Percentiles rank a stretch among this genome's conserved stretches.
Evolutionary conservation across 2,329 filamentous ascomycete genomes (phyloP).

Genomic region (Ciborinia camelliae): DNA sequence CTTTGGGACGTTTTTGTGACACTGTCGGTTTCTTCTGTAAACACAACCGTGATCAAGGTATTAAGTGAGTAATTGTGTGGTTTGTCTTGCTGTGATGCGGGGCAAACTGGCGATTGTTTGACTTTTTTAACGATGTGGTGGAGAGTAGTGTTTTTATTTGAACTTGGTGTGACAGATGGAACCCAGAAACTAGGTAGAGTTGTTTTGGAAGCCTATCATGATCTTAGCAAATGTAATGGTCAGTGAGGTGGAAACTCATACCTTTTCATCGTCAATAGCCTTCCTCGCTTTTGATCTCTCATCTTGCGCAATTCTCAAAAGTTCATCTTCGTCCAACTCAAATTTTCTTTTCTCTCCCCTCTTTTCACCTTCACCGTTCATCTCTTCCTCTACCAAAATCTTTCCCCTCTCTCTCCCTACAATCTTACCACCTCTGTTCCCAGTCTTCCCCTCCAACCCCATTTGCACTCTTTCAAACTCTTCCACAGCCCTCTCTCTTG

Average conservation of each 20-base stretch:
- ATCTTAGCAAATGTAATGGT: constrained; percentile 5
- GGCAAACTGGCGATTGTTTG: constrained; percentile 72
- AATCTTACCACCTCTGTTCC: constrained; percentile 37
- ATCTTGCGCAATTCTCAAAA: constrained; percentile 64
- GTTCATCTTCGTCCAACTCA: constrained; percentile 72
- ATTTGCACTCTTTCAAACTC: constrained; percentile 86
- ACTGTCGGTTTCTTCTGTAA: constrained; percentile 65
- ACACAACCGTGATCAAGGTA: constrained; percentile 70
- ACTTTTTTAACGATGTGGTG: constrained; percentile 55
- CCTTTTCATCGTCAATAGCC: constrained; percentile 70
- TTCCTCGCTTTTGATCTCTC: constrained; percentile 68
- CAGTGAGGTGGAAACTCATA: constrained; percentile 34
- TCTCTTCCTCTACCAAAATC: constrained; percentile 42
- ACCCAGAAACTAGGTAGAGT: constrained; percentile 89
- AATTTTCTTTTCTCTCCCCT: constrained; percentile 68
- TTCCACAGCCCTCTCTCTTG: constrained; percentile 63
- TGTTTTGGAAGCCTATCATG: constrained; percentile 54
- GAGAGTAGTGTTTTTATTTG: constrained; percentile 55
- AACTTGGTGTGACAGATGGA: constrained; percentile 72
- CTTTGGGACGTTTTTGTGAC: constrained; percentile 46
- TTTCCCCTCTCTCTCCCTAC: constrained; percentile 44
- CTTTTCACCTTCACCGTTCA: constrained; percentile 31
- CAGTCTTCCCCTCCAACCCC: constrained; percentile 49
- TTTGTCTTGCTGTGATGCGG: constrained; percentile 62
- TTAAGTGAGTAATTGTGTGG: constrained; percentile 77